These are phyloP conservation scores for Globisporangium emineosum DNA, from an alignment of 352 stramenopile genomes.

Conservation along the genomic window DNA sequence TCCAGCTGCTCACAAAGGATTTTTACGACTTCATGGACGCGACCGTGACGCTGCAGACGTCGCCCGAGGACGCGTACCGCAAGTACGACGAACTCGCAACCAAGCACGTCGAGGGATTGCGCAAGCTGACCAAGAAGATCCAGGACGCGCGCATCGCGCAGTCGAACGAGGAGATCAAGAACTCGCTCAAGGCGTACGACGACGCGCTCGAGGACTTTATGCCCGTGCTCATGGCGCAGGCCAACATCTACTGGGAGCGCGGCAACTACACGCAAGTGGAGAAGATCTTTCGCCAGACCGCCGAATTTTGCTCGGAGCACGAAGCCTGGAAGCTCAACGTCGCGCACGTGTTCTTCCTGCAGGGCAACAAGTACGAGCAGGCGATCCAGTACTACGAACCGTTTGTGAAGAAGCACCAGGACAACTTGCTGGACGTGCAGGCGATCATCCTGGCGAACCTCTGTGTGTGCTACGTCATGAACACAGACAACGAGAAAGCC, in stretches of 20 bases:
- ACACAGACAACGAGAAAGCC: constrained; percentile 95
- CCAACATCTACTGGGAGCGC: constrained; percentile 95
- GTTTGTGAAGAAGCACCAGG: constrained; percentile 92
- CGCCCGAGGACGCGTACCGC: constrained; percentile 91
- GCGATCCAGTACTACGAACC: constrained; percentile 94
- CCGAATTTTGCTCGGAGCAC: constrained; percentile 95
- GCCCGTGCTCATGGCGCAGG: constrained; percentile 96
- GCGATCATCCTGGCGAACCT: constrained; percentile 97
- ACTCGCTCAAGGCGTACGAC: constrained; percentile 91
- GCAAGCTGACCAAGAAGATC: constrained; percentile 94
- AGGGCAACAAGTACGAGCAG: constrained; percentile 89
- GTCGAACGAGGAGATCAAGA: constrained; percentile 93
- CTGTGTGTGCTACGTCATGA: constrained; percentile 97
- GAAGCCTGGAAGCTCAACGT: constrained; percentile 96
- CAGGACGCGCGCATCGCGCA: constrained; percentile 89
- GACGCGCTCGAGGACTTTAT: constrained; percentile 94
- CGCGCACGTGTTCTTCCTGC: constrained; percentile 95
- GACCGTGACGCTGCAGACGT: constrained; percentile 91
- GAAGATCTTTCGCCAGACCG: constrained; percentile 93
- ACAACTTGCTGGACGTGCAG: constrained; percentile 92
- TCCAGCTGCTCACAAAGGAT: constrained; percentile 92
- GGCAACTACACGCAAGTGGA: constrained; percentile 96
- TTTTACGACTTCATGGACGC: constrained; percentile 96
- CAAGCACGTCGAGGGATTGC: constrained; percentile 91
- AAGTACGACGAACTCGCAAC: constrained; percentile 93